Conservation (phyloP, 2,329 filamentous ascomycete genomes). For the Fusarium pseudocircinatum region DNA sequence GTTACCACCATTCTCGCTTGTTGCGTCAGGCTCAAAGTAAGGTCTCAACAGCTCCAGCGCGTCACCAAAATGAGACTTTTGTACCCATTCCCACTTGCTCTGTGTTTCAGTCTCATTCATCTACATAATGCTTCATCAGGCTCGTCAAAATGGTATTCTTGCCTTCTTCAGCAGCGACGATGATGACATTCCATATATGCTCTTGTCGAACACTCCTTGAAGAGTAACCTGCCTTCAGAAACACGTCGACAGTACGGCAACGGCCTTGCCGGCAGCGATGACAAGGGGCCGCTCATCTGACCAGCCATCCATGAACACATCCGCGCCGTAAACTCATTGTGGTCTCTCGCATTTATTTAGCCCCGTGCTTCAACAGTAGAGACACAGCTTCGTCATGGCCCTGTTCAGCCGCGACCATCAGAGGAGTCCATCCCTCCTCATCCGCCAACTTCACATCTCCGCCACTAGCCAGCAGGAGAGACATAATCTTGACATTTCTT, state of each 20-base stretch:
- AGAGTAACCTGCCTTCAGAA: neutral
- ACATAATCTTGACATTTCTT: rapidly evolving
- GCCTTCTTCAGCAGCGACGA: rapidly evolving
- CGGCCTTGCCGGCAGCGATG: rapidly evolving
- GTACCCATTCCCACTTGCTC: rapidly evolving
- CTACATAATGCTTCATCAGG: neutral
- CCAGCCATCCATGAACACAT: neutral
- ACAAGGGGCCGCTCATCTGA: neutral
- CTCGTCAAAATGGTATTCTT: rapidly evolving
- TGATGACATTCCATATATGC: neutral
- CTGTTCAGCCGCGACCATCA: neutral
- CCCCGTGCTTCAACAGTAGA: neutral
- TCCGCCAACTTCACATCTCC: neutral
- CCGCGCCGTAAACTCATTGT: neutral
- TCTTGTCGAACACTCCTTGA: rapidly evolving
- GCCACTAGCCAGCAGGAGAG: neutral
- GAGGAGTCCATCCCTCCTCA: neutral
- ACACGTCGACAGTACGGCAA: rapidly evolving
- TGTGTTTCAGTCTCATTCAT: neutral
- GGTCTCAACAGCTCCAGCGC: neutral
- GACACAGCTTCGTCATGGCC: neutral
- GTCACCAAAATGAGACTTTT: rapidly evolving
- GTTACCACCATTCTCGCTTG: rapidly evolving
- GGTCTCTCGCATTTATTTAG: rapidly evolving
- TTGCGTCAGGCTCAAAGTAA: neutral